Evolutionary conservation across 257 asterid genomes (phyloP).

Genomic region (Nicotiana tabacum): DNA sequence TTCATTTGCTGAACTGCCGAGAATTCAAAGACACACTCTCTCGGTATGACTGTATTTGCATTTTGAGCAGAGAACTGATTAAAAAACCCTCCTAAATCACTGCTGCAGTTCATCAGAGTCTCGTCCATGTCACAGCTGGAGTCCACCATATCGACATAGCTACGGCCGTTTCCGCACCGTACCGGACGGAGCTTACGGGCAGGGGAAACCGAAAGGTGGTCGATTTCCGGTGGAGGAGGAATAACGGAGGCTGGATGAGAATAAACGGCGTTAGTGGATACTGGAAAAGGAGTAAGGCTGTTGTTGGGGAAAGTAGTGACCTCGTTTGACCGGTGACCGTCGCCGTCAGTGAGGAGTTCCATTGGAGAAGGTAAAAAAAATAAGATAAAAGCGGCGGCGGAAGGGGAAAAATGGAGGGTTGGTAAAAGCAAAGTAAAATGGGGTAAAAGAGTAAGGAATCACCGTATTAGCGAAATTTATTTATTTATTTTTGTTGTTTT

Average conservation of each 20-base stretch:
- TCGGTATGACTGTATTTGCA: neutral
- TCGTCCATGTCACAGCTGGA: neutral
- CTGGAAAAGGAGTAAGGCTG: slow-evolving; percentile 8
- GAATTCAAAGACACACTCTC: neutral
- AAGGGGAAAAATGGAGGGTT: neutral
- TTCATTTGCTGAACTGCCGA: slow-evolving; percentile 14
- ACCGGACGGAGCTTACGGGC: slow-evolving; percentile 20
- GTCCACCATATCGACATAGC: slow-evolving; percentile 9
- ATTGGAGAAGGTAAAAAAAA: slow-evolving; percentile 6
- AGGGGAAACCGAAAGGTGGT: slow-evolving; percentile 1
- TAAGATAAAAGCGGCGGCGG: slow-evolving; percentile 4
- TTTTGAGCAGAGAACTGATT: slow-evolving; percentile 8
- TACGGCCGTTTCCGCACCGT: slow-evolving; percentile 11
- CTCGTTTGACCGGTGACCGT: neutral
- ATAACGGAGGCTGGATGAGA: neutral
- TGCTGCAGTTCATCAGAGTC: neutral
- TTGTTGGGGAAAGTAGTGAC: neutral
- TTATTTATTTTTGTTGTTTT: too few relatives aligned
- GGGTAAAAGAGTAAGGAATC: neutral
- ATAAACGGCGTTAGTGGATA: slow-evolving; percentile 1
- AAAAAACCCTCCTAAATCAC: slow-evolving; percentile 15
- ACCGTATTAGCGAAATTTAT: neutral
- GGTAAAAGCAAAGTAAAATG: slow-evolving; percentile 12
- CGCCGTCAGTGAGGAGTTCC: slow-evolving; percentile 13
- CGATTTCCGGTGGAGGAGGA: slow-evolving; percentile 1